Percentiles rank a stretch among this genome's conserved stretches.
These are phyloP conservation scores for Pleurotus platypus DNA, from an alignment of 768 basidiomycete species.

Conservation along the genomic window DNA sequence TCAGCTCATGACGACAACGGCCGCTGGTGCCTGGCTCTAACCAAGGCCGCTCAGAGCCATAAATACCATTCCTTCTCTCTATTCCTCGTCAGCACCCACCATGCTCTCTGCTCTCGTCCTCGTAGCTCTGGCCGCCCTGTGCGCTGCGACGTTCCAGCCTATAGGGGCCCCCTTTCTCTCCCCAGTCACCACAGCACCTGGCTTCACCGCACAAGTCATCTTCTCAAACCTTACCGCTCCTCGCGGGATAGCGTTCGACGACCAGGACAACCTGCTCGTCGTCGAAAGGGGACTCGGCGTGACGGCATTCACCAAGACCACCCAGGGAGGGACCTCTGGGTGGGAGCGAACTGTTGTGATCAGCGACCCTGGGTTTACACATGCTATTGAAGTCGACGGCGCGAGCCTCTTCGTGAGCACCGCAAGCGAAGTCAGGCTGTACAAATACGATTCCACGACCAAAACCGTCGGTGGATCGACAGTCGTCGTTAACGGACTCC, in stretches of 20 bases:
- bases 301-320: slow-evolving; percentile 29
- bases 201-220: slow-evolving; percentile 30
- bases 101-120: slow-evolving; percentile 1
- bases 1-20: no score
- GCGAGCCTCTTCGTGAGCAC: slow-evolving; percentile 35
- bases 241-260: slow-evolving; percentile 38
- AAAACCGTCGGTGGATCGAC: slow-evolving; percentile 20
- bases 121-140: neutral
- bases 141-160: slow-evolving; percentile 25
- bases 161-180: slow-evolving; percentile 26
- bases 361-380: slow-evolving; percentile 31
- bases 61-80: no score
- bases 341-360: slow-evolving; percentile 37
- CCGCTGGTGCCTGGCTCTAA: neutral
- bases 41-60: no score
- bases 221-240: slow-evolving; percentile 40
- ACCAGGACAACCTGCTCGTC: slow-evolving; percentile 33
- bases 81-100: neutral
- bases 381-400: slow-evolving; percentile 38
- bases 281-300: slow-evolving; percentile 40
- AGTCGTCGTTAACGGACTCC: slow-evolving; percentile 28
- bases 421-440: slow-evolving; percentile 27
- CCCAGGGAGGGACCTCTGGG: slow-evolving; percentile 14
- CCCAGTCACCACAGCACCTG: slow-evolving; percentile 30
- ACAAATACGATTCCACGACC: slow-evolving; percentile 28